phyloP scores from a whole-genome alignment of 1,284 basidiomycete species.

The Tilletia walkeri region DNA sequence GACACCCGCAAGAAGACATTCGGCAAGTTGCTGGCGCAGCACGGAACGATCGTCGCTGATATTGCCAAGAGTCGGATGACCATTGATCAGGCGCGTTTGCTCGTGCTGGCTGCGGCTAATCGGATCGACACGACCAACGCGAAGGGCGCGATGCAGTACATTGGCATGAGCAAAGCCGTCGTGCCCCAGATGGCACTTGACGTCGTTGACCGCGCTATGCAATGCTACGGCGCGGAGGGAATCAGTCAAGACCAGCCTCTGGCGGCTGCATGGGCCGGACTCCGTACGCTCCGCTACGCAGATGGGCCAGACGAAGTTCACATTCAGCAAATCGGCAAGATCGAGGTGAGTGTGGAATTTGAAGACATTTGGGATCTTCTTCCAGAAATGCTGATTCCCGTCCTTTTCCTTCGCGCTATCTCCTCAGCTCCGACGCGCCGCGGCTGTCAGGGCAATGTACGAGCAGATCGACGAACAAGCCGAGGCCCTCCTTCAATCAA shows the following conservation, averaged over 20 bases:
- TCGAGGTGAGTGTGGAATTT: conserved; percentile 60
- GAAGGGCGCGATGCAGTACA: conserved; percentile 94
- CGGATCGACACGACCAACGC: conserved; percentile 88
- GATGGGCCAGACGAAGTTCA: conserved; percentile 67
- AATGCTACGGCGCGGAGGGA: conserved; percentile 86
- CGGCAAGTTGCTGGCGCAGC: conserved; percentile 84
- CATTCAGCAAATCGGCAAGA: conserved; percentile 86
- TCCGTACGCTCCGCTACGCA: conserved; percentile 65
- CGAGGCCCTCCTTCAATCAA: conserved; percentile 32
- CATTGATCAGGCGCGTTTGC: conserved; percentile 79
- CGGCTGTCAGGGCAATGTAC: conserved; percentile 37
- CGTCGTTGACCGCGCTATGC: conserved; percentile 90
- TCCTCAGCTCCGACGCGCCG: conserved; percentile 27
- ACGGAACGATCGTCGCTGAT: conserved; percentile 88
- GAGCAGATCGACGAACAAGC: conserved; percentile 30
- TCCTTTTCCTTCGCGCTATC: neutral
- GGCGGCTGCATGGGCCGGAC: conserved; percentile 72
- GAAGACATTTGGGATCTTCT: no score
- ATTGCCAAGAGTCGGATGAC: conserved; percentile 89
- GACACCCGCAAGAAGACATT: conserved; percentile 88
- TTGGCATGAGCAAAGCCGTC: conserved; percentile 86
- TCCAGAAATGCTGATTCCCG: neutral
- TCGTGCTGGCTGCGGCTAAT: conserved; percentile 88
- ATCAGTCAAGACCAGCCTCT: conserved; percentile 84
- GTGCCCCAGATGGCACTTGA: conserved; percentile 82